phyloP scores from a whole-genome alignment of 1,284 basidiomycete genomes.

The Apiotrichum mycotoxinovorans region DNA sequence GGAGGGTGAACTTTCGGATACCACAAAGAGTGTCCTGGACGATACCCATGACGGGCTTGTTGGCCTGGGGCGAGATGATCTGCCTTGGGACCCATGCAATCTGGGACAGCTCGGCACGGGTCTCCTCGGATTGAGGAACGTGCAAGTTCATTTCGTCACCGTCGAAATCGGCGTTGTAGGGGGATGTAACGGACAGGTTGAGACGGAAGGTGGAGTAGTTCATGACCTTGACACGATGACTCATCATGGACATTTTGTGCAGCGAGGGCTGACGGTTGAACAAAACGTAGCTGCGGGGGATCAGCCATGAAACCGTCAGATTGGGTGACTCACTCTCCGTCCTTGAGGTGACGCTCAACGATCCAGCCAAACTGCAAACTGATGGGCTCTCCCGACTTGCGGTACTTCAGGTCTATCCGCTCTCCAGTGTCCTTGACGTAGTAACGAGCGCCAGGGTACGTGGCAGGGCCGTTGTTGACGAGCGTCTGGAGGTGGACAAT shows the following conservation, averaged over 20 bases:
- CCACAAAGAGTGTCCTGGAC: slow-evolving; percentile 99
- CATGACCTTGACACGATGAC: slow-evolving; percentile 96
- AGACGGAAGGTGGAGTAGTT: slow-evolving; percentile 84
- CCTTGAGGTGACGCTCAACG: slow-evolving; percentile 94
- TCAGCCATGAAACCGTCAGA: neutral
- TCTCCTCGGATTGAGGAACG: slow-evolving; percentile 97
- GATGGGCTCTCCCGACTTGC: slow-evolving; percentile 95
- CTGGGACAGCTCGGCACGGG: slow-evolving; percentile 94
- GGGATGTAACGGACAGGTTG: slow-evolving; percentile 43
- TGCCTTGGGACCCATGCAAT: slow-evolving; percentile 85
- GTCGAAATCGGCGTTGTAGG: slow-evolving; percentile 91
- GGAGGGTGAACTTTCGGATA: slow-evolving; percentile 93
- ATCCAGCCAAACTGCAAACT: slow-evolving; percentile 95
- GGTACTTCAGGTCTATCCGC: slow-evolving; percentile 94
- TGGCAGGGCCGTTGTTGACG: slow-evolving; percentile 92
- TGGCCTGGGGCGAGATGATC: slow-evolving; percentile 99
- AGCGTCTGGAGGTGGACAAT: slow-evolving; percentile 91
- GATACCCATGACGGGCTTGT: slow-evolving; percentile 99
- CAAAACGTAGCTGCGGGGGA: slow-evolving; percentile 69
- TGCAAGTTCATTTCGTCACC: slow-evolving; percentile 99
- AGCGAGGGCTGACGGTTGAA: slow-evolving; percentile 98
- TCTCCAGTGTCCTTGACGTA: slow-evolving; percentile 98
- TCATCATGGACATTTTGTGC: slow-evolving; percentile 99
- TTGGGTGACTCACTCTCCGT: slow-evolving; percentile 90
- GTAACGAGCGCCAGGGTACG: slow-evolving; percentile 95